phyloP scores from a whole-genome alignment of 202 grass and related monocot genomes.

The Brachypodium distachyon region DNA sequence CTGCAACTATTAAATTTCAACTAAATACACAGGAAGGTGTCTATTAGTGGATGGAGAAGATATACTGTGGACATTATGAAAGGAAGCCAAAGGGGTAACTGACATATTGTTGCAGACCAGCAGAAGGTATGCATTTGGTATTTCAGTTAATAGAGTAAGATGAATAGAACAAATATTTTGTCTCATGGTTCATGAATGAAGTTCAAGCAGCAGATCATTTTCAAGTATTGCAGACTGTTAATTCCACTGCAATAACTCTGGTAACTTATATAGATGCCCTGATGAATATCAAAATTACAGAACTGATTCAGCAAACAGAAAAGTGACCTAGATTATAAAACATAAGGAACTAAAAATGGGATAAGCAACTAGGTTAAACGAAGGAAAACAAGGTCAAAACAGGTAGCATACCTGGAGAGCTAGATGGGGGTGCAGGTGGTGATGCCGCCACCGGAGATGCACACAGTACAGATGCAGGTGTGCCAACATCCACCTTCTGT shows the following conservation, averaged over 20 bases:
- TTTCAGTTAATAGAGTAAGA: background rate
- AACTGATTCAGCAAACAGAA: background rate
- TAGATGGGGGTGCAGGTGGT: constrained; percentile 1
- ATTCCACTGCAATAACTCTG: background rate
- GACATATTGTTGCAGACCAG: background rate
- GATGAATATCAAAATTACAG: background rate
- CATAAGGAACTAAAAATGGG: background rate
- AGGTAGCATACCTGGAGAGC: constrained; percentile 23
- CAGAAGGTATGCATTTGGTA: background rate
- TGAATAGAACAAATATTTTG: background rate
- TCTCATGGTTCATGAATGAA: background rate
- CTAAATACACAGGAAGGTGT: background rate
- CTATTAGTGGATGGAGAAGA: background rate
- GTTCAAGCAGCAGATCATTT: background rate
- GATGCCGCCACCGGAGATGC: background rate
- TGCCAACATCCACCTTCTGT: background rate
- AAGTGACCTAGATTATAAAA: background rate
- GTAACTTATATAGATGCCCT: background rate
- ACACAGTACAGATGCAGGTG: background rate
- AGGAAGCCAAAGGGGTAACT: background rate
- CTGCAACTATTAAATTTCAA: background rate
- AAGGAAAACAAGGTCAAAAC: constrained; percentile 2
- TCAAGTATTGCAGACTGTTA: background rate
- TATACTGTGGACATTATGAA: background rate
- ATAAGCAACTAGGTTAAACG: background rate